Conservation (phyloP, 148 eudicot species). For the Dysphania ambrosioides region DNA sequence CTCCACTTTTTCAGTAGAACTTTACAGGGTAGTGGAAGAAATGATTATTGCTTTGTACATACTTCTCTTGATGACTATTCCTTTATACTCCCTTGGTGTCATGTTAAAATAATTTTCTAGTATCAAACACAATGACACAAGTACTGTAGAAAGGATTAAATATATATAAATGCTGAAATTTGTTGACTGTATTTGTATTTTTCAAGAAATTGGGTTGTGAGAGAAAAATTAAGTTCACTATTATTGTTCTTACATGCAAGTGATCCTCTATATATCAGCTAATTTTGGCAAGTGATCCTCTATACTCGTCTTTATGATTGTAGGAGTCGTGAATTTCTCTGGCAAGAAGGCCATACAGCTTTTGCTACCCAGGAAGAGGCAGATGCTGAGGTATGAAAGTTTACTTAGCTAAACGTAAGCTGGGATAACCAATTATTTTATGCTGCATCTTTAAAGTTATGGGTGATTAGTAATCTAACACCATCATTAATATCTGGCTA, state of each 20-base stretch:
- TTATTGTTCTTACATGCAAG: background rate
- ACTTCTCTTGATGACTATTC: background rate
- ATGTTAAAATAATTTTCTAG: background rate
- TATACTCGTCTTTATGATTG: conserved; percentile 17
- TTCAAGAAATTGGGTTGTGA: background rate
- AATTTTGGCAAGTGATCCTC: background rate
- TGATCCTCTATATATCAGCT: background rate
- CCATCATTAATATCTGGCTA: no score
- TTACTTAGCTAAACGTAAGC: background rate
- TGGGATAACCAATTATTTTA: background rate
- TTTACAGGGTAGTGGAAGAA: background rate
- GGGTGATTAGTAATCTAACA: no score
- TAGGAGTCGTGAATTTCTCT: conserved; percentile 98
- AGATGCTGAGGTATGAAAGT: conserved; percentile 66
- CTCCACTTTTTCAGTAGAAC: background rate
- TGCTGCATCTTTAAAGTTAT: background rate
- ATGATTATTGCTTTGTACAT: background rate
- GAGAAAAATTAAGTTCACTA: background rate
- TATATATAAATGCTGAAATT: background rate
- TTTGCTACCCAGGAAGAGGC: conserved; percentile 93
- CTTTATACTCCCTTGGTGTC: background rate
- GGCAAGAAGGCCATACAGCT: conserved; percentile 99
- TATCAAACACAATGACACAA: background rate
- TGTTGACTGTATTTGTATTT: no score
- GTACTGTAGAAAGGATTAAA: background rate